Base-by-base conservation (phyloP, 2,329 filamentous ascomycete species). In the Neofusicoccum ribis region DNA sequence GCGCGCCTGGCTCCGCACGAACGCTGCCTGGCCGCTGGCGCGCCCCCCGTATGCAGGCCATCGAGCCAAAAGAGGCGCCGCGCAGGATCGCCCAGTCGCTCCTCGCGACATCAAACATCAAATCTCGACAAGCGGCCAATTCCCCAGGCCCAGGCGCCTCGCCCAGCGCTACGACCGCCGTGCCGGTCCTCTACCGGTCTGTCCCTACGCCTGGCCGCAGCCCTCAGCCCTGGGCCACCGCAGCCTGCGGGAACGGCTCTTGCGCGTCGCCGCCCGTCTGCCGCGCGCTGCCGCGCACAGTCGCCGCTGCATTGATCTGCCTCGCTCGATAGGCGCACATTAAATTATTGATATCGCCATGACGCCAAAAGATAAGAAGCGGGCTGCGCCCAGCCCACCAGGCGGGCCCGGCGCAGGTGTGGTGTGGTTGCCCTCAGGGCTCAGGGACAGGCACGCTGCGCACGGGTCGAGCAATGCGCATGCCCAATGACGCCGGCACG, bases 321-420 rank as follows among this genome's bases (percentile, higher is more conserved):
- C 56, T 23, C 56, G 27, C 43, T 60, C 56, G 56, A 60, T 60
- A 60, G 59, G 59, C 59, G 59, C 34, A 50, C 51, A 31, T 62
- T 51, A 62, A 62, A 62, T 62, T 62, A 51, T 51, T 62, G 59
- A 62, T 62, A 62, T 51, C 59, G 59, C 37, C 56, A 47, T 60
- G 43, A 39, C 54, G 54, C 54, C 54, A 46, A 59, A 44, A 59
- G 54, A 60, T 47, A 60, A 60, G 56, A 59, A 47, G 56, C 56
- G 56, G 54, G 54, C 54, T 31, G 54, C 15, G 54, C 54, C 37
- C 43, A 37, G 23, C 43, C 41, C 56, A 39, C 9, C n/a, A 37
- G 27, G 56, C 43, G 56, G 27, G 43, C 56, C 56, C 43, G 56
- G 56, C 56, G 56, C 56, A 12, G 43, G 20, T 20, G 56, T 47